Conservation (phyloP, 2,329 filamentous ascomycete genomes). For the Hawksworthiomyces lignivorus region DNA sequence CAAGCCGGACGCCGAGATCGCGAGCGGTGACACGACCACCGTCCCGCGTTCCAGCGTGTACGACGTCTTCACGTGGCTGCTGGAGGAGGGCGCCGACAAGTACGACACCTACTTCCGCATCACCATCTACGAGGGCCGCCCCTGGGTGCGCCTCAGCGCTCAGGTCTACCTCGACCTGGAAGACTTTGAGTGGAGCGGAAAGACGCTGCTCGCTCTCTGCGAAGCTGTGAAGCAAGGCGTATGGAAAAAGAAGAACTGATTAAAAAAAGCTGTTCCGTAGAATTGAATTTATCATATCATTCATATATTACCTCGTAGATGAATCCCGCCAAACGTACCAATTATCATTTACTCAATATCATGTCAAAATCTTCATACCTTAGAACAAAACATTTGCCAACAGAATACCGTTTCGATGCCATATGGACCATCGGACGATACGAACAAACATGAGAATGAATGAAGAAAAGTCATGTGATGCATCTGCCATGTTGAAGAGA, state of each 20-base stretch:
- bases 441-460: too few relatives aligned
- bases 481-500: too few relatives aligned
- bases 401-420: too few relatives aligned
- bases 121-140: slow-evolving; percentile 43
- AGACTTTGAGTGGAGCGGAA: slow-evolving; percentile 57
- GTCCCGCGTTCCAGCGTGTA: slow-evolving; percentile 14
- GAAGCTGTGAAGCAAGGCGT: slow-evolving; percentile 12
- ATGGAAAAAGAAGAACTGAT: slow-evolving; percentile 10
- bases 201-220: slow-evolving; percentile 32
- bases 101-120: slow-evolving; percentile 53
- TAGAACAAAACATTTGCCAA: too few relatives aligned
- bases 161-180: slow-evolving; percentile 59
- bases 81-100: slow-evolving; percentile 30
- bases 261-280: too few relatives aligned
- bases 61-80: slow-evolving; percentile 29
- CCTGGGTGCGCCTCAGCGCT: slow-evolving; percentile 57
- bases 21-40: slow-evolving; percentile 3
- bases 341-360: too few relatives aligned
- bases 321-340: too few relatives aligned
- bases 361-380: too few relatives aligned
- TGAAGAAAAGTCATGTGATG: too few relatives aligned
- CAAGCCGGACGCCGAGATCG: slow-evolving; percentile 2
- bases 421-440: too few relatives aligned
- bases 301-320: too few relatives aligned
- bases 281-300: too few relatives aligned